Percentiles rank a stretch among this genome's conserved stretches.
These are phyloP conservation scores for Lolium perenne DNA, from an alignment of 176 grass and related monocot species.

Conservation along the genomic window DNA sequence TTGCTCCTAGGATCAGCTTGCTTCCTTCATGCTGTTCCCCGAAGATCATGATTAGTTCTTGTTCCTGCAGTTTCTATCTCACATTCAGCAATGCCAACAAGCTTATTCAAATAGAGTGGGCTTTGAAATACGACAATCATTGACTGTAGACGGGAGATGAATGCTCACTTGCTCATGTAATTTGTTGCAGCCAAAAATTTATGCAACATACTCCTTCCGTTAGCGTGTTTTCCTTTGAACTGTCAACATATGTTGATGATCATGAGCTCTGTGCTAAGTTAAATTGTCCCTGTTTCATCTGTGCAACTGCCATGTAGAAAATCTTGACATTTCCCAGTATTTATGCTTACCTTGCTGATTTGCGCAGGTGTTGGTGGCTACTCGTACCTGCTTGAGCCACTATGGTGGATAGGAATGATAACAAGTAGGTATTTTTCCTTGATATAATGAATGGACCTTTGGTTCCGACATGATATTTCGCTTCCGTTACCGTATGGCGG, in stretches of 20 bases:
- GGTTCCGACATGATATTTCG: constrained; percentile 10
- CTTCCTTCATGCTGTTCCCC: not conserved
- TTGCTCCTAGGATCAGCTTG: not conserved
- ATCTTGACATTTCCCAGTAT: not conserved
- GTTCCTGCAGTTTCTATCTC: not conserved
- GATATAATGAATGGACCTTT: not conserved
- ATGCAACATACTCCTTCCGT: not conserved
- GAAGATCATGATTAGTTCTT: constrained; percentile 26
- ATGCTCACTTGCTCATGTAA: not conserved
- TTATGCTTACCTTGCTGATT: constrained; percentile 30
- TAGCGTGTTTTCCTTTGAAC: not conserved
- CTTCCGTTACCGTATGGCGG: not conserved
- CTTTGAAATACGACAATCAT: not conserved
- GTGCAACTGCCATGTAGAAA: not conserved
- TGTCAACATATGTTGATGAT: not conserved
- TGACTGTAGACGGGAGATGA: not conserved
- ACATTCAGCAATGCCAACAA: not conserved
- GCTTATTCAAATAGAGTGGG: not conserved
- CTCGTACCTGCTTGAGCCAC: constrained; percentile 92
- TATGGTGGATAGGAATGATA: constrained; percentile 97
- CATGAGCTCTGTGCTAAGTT: not conserved
- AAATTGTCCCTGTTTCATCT: not conserved
- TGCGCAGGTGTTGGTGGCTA: constrained; percentile 88
- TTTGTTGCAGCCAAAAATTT: not conserved
- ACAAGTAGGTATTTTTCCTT: constrained; percentile 65